Conservation (phyloP, 2,329 filamentous ascomycete species). For the Xylaria sp. region DNA sequence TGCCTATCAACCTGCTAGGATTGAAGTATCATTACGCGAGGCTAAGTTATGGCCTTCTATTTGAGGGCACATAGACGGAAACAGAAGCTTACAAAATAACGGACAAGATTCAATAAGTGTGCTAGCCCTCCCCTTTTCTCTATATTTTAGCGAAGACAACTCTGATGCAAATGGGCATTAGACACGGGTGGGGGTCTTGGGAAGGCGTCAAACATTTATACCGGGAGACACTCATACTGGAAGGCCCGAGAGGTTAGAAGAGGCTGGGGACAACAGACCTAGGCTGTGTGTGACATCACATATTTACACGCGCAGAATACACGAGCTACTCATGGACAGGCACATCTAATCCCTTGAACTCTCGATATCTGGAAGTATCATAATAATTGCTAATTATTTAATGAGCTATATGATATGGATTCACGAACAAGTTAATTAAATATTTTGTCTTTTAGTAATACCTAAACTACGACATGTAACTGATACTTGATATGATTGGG, state of each 20-base stretch:
- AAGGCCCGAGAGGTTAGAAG: background rate
- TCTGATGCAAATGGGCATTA: constrained; percentile 3
- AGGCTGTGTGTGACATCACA: background rate
- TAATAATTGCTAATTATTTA: constrained; percentile 13
- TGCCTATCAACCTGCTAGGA: background rate
- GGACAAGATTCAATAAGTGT: background rate
- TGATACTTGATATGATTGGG: no score
- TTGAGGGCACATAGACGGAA: background rate
- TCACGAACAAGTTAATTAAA: background rate
- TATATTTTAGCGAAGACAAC: constrained; percentile 9
- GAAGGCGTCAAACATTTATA: background rate
- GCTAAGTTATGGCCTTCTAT: background rate
- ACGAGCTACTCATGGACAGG: background rate
- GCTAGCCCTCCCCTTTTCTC: no score
- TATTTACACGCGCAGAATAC: background rate
- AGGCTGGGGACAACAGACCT: background rate
- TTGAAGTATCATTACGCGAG: background rate
- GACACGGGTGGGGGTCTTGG: background rate
- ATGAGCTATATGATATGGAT: background rate
- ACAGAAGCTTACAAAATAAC: background rate
- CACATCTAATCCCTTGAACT: background rate
- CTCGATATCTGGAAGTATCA: background rate
- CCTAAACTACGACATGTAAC: no score
- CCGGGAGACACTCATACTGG: background rate
- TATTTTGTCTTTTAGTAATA: no score